phyloP scores from a whole-genome alignment of 331 rosid species.

The Cydonia oblonga region DNA sequence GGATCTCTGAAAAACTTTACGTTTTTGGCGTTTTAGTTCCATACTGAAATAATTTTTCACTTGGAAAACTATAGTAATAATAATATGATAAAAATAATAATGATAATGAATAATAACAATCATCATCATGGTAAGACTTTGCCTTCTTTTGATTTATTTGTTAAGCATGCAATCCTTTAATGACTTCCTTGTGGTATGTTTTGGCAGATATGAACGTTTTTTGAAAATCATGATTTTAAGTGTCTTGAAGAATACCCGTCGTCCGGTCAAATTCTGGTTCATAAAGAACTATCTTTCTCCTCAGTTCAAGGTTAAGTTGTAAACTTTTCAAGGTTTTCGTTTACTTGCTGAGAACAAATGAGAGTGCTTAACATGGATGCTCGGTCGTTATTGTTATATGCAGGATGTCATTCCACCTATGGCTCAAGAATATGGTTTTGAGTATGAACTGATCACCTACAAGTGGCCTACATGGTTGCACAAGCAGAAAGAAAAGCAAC shows the following conservation, averaged over 20 bases:
- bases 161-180: neutral
- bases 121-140: neutral
- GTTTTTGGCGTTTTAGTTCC: neutral
- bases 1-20: no score
- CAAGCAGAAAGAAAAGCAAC: constrained; percentile 94
- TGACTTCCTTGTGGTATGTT: constrained; percentile 12
- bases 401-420: constrained; percentile 90
- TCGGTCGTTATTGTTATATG: constrained; percentile 11
- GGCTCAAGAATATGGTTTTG: constrained; percentile 91
- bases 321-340: neutral
- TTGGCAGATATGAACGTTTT: constrained; percentile 89
- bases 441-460: constrained; percentile 81
- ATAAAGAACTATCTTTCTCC: constrained; percentile 98
- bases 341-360: constrained; percentile 1
- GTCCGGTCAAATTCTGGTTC: constrained; percentile 99
- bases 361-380: constrained; percentile 10
- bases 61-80: no score
- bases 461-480: constrained; percentile 99
- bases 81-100: neutral
- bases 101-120: no score
- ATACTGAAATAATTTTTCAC: neutral
- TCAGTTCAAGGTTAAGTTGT: constrained; percentile 66
- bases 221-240: constrained; percentile 91
- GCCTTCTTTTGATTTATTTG: neutral
- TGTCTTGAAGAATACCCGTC: constrained; percentile 81